Evolutionary conservation across 371 early-diverging fungal species (phyloP).

Genomic region (Spiromyces aspiralis): DNA sequence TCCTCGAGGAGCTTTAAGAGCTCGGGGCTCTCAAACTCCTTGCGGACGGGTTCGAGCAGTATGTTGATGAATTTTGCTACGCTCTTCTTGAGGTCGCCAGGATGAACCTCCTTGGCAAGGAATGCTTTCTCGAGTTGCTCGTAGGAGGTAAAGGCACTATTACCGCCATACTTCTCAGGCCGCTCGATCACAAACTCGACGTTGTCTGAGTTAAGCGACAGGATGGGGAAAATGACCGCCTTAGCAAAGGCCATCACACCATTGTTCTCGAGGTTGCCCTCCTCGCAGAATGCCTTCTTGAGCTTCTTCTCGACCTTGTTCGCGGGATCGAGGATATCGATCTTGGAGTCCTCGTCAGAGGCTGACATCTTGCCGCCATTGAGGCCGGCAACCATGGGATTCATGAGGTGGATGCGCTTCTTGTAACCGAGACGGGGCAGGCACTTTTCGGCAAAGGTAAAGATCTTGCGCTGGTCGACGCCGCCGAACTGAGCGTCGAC

Average conservation of each 20-base stretch:
- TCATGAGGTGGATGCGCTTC: conserved; percentile 99
- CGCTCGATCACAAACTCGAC: conserved; percentile 54
- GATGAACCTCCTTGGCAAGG: conserved; percentile 75
- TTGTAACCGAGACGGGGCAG: conserved; percentile 93
- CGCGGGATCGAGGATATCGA: conserved; percentile 89
- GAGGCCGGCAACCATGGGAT: conserved; percentile 98
- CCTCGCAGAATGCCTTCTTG: conserved; percentile 96
- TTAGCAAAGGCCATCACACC: conserved; percentile 87
- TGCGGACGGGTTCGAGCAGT: conserved; percentile 86
- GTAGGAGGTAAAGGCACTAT: conserved; percentile 49
- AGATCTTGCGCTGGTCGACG: conserved; percentile 99
- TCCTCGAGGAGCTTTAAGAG: conserved; percentile 28
- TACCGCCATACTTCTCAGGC: conserved; percentile 80
- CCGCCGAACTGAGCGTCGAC: conserved; percentile 99
- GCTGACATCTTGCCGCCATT: conserved; percentile 96
- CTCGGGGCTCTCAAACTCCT: conserved; percentile 51
- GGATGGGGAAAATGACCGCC: conserved; percentile 74
- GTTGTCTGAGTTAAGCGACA: conserved; percentile 30
- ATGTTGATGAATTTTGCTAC: conserved; percentile 71
- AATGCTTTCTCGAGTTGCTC: conserved; percentile 79
- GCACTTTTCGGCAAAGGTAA: conserved; percentile 95
- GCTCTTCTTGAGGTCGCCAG: conserved; percentile 93
- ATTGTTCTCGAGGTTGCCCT: conserved; percentile 90
- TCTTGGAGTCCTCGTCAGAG: conserved; percentile 96
- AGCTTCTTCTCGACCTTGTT: conserved; percentile 85